These are phyloP conservation scores for Elsinoe australis DNA, from an alignment of 2,329 filamentous ascomycete genomes.

Conservation along the genomic window DNA sequence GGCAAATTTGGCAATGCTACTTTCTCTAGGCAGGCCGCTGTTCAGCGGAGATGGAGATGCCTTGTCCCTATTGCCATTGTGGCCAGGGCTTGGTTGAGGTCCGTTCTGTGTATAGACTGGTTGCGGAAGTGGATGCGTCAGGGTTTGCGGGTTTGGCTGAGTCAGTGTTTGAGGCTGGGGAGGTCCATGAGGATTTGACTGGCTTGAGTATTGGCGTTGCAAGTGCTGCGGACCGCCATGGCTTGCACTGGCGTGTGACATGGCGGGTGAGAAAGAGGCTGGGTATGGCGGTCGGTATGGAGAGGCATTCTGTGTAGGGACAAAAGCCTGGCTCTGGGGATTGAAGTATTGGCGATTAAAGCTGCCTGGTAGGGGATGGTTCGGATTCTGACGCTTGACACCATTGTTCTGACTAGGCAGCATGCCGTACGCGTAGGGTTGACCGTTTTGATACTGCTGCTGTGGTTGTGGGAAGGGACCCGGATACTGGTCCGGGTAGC, in stretches of 20 bases:
- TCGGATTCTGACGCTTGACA: constrained; percentile 44
- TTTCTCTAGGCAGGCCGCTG: constrained; percentile 27
- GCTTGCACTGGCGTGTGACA: constrained; percentile 11
- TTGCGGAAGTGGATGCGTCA: constrained; percentile 33
- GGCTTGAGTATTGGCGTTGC: constrained; percentile 29
- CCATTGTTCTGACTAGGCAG: constrained; percentile 16
- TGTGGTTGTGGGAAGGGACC: constrained; percentile 23
- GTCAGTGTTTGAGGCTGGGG: constrained; percentile 17
- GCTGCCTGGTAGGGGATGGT: constrained; percentile 78
- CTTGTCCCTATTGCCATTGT: constrained; percentile 8
- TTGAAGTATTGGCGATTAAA: constrained; percentile 84
- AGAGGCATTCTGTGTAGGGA: constrained; percentile 46
- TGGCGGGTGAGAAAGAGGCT: constrained; percentile 14
- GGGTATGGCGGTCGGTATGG: constrained; percentile 4
- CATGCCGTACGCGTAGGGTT: constrained; percentile 60
- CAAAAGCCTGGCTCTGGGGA: constrained; percentile 86
- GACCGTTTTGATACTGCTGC: constrained; percentile 9
- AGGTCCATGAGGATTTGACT: constrained; percentile 26
- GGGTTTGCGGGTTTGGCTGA: constrained; percentile 23
- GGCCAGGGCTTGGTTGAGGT: constrained; percentile 23
- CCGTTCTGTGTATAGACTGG: constrained; percentile 32
- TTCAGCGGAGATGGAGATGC: constrained; percentile 6
- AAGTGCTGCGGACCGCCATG: constrained; percentile 21
- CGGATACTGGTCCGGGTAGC: constrained; percentile 6
- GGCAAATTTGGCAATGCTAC: constrained; percentile 50